A percentile compares a stretch with the other conserved stretches of the same genome.
Conservation (phyloP, 202 grass and related monocot species). For the Setaria italica region DNA sequence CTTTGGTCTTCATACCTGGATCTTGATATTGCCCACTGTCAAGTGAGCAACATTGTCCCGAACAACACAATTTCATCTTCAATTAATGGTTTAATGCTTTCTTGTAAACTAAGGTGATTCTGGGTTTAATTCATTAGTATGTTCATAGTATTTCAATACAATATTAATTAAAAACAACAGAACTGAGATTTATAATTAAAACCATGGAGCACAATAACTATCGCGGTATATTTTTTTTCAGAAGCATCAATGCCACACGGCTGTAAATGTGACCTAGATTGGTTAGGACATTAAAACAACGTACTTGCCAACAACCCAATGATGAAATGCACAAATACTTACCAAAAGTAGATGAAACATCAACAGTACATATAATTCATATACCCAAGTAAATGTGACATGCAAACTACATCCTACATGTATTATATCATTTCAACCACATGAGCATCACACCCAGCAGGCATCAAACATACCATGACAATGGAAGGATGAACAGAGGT, state of each 20-base stretch:
- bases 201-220: not conserved
- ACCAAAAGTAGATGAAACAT: slow-evolving; percentile 25
- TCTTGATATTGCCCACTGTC: not conserved
- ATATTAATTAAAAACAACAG: not conserved
- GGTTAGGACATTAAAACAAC: not conserved
- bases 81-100: slow-evolving; percentile 2
- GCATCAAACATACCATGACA: not conserved
- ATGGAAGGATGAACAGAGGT: not conserved
- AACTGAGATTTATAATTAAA: slow-evolving; percentile 13
- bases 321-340: slow-evolving; percentile 24
- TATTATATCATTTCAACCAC: slow-evolving; percentile 24
- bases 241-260: not conserved
- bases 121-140: slow-evolving; percentile 26
- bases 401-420: slow-evolving; percentile 12
- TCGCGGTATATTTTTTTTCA: not conserved
- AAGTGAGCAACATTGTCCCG: not conserved
- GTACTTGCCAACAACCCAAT: not conserved
- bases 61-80: slow-evolving; percentile 20
- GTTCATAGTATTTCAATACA: slow-evolving; percentile 1
- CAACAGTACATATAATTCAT: slow-evolving; percentile 37
- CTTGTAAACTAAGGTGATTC: not conserved
- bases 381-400: slow-evolving; percentile 23
- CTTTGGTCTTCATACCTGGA: not conserved
- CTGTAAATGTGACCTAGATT: not conserved
- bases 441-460: slow-evolving; percentile 18